Evolutionary conservation across 208 protist genomes (phyloP).

Genomic region (Leishmania turanica): DNA sequence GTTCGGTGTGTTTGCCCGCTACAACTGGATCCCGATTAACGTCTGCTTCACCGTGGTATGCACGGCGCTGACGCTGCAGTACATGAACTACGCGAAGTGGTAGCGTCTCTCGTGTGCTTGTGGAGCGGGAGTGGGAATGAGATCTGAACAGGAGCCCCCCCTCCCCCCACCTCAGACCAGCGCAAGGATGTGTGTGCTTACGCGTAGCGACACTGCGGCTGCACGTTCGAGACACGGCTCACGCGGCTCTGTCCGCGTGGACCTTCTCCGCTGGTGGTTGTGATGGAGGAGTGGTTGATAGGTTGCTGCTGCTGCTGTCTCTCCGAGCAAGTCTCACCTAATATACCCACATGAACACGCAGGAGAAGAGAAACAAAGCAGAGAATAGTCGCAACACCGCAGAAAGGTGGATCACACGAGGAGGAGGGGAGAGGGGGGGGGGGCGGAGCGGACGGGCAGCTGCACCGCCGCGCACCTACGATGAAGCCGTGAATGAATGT

Average conservation of each 20-base stretch:
- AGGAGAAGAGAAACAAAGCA: neutral
- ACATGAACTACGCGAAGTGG: constrained; percentile 25
- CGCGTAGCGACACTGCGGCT: neutral
- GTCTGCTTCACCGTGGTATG: constrained; percentile 51
- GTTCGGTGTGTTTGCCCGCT: constrained; percentile 85
- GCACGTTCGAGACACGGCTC: neutral
- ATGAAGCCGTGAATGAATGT: neutral
- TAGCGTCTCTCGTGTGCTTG: constrained; percentile 1
- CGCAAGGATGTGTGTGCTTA: neutral
- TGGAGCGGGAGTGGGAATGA: neutral
- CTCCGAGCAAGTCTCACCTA: neutral
- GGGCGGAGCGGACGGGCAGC: neutral
- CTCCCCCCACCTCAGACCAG: neutral
- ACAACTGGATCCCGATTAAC: constrained; percentile 89
- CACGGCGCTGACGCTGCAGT: constrained; percentile 47
- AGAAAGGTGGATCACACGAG: neutral
- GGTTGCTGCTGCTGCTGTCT: neutral
- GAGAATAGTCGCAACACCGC: neutral
- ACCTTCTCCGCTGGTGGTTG: neutral
- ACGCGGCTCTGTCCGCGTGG: neutral
- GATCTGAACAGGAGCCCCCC: neutral
- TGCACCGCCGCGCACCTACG: neutral
- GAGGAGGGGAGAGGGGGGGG: neutral
- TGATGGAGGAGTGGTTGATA: neutral
- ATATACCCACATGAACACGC: neutral